Conservation (phyloP, 805 yeast species). For the Yueomyces sp. region DNA sequence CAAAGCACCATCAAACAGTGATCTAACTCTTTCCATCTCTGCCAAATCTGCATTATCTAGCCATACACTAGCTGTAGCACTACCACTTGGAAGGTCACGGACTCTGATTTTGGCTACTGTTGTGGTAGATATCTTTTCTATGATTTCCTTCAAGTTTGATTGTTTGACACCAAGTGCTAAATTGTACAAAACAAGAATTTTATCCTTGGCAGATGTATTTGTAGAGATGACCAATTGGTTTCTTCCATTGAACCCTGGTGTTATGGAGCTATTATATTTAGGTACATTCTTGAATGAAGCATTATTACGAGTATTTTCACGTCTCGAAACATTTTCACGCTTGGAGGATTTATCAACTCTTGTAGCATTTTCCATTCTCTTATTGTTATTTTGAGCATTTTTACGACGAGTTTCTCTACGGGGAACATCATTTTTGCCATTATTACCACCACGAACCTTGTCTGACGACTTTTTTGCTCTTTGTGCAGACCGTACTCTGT, state of each 20-base stretch:
- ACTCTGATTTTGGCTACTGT: slow-evolving; percentile 15
- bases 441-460: neutral
- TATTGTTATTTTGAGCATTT: neutral
- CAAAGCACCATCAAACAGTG: slow-evolving; percentile 28
- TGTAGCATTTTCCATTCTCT: neutral
- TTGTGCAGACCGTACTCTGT: neutral
- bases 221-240: slow-evolving; percentile 13
- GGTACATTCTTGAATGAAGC: neutral
- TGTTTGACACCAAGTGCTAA: slow-evolving; percentile 19
- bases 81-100: slow-evolving; percentile 27
- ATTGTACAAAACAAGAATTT: slow-evolving; percentile 12
- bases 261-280: neutral
- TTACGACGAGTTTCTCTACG: neutral
- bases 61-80: slow-evolving; percentile 27
- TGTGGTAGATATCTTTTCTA: slow-evolving; percentile 12
- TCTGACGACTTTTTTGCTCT: neutral
- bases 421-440: neutral
- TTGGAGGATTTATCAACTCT: neutral
- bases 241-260: neutral
- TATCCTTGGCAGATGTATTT: slow-evolving; percentile 5
- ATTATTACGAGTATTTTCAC: neutral
- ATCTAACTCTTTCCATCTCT: slow-evolving; percentile 20
- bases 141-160: slow-evolving; percentile 9
- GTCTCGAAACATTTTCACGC: neutral
- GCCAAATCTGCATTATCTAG: slow-evolving; percentile 15